Evolutionary conservation across 108 stramenopile genomes (phyloP).

Genomic region (Licmophora abbreviata): DNA sequence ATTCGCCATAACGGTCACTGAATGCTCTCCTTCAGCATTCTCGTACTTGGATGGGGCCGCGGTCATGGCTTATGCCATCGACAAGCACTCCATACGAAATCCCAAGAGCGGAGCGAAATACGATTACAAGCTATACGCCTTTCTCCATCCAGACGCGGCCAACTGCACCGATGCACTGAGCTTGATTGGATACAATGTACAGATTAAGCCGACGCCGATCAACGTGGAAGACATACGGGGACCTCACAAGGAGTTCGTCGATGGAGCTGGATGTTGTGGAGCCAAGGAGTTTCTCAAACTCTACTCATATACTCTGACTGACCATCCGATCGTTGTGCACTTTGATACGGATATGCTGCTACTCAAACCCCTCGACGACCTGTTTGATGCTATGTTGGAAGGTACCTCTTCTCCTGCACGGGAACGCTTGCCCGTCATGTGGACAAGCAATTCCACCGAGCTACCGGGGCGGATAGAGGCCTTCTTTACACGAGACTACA

Average conservation of each 20-base stretch:
- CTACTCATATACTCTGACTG: slow-evolving; percentile 69
- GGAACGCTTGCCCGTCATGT: neutral
- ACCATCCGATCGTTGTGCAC: slow-evolving; percentile 64
- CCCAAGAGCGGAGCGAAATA: slow-evolving; percentile 18
- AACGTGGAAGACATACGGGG: slow-evolving; percentile 34
- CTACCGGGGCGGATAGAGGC: slow-evolving; percentile 37
- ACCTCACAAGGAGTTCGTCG: slow-evolving; percentile 3
- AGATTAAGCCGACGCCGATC: slow-evolving; percentile 42
- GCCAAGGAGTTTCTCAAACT: slow-evolving; percentile 83
- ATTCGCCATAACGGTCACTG: slow-evolving; percentile 60
- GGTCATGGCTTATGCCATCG: slow-evolving; percentile 52
- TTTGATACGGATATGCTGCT: slow-evolving; percentile 64
- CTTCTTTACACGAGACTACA: slow-evolving; percentile 68
- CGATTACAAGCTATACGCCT: slow-evolving; percentile 47
- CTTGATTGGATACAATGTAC: slow-evolving; percentile 38
- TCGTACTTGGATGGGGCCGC: slow-evolving; percentile 40
- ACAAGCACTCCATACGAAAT: slow-evolving; percentile 24
- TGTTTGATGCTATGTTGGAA: slow-evolving; percentile 60
- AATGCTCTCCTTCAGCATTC: slow-evolving; percentile 31
- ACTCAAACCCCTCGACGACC: slow-evolving; percentile 52
- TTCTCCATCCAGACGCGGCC: slow-evolving; percentile 54
- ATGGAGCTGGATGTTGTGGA: slow-evolving; percentile 72
- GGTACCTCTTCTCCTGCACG: neutral
- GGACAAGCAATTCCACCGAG: slow-evolving; percentile 13
- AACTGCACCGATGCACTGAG: slow-evolving; percentile 19